phyloP scores from a whole-genome alignment of 257 asterid genomes.

The Solanum tarapatanum region DNA sequence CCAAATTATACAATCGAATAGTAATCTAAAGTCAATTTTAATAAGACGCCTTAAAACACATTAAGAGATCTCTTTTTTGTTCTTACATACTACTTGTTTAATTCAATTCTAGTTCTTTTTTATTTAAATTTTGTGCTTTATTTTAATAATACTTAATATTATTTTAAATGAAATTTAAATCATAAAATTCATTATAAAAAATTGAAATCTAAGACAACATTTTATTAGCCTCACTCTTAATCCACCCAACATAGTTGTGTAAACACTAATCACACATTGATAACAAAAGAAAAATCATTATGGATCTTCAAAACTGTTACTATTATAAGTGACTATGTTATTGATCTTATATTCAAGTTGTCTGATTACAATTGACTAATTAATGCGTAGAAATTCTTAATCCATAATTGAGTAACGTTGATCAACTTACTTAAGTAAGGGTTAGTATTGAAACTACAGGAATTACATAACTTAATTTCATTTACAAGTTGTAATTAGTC shows the following conservation, averaged over 20 bases:
- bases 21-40: no score
- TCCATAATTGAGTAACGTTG: neutral
- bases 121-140: no score
- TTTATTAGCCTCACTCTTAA: neutral
- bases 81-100: no score
- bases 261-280: neutral
- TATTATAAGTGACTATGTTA: neutral
- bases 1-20: no score
- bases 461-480: no score
- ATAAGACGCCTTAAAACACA: no score
- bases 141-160: no score
- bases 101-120: no score
- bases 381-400: neutral
- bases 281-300: neutral
- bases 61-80: no score
- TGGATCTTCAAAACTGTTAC: neutral
- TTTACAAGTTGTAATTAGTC: no score
- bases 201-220: neutral
- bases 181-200: neutral
- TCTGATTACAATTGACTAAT: neutral
- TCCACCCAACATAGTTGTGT: neutral
- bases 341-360: neutral
- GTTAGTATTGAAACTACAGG: no score
- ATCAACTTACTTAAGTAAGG: neutral
- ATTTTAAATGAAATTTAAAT: neutral